These are phyloP conservation scores for Patellifolia procumbens DNA, from an alignment of 179 eudicot genomes.

Conservation along the genomic window DNA sequence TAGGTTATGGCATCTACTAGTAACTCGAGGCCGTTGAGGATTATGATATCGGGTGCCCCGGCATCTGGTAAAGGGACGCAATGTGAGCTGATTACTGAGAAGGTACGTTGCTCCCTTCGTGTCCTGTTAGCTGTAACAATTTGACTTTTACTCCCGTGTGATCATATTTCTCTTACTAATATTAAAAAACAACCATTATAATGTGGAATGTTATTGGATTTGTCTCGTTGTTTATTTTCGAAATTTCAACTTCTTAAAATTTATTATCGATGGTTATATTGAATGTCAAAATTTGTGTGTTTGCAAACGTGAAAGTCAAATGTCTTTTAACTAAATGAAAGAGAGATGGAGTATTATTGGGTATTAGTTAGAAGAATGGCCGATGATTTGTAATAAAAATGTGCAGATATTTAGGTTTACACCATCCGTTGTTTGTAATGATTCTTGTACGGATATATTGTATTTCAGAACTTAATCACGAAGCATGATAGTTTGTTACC, in stretches of 20 bases:
- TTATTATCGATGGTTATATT: too few species aligned
- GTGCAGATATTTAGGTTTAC: neutral
- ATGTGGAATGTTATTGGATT: too few species aligned
- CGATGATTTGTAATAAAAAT: neutral
- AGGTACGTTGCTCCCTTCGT: too few species aligned
- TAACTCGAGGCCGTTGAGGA: constrained; percentile 54
- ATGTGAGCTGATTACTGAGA: constrained; percentile 81
- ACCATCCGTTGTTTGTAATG: neutral
- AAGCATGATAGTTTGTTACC: too few species aligned
- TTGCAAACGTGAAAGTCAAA: too few species aligned
- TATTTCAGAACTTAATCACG: neutral
- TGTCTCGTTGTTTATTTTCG: too few species aligned
- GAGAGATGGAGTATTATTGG: neutral
- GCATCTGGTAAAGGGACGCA: constrained; percentile 99
- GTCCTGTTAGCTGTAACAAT: too few species aligned
- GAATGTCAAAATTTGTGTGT: too few species aligned
- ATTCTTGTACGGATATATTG: neutral
- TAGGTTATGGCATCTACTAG: constrained; percentile 58
- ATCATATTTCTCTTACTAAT: neutral
- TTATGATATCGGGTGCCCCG: constrained; percentile 99
- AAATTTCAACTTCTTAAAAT: too few species aligned
- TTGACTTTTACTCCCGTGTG: too few species aligned
- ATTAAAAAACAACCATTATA: too few species aligned
- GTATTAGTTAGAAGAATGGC: neutral
- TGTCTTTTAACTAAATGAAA: too few species aligned